Evolutionary conservation across 1,284 basidiomycete genomes (phyloP).

Genomic region (Cutaneotrichosporon arboriforme): DNA sequence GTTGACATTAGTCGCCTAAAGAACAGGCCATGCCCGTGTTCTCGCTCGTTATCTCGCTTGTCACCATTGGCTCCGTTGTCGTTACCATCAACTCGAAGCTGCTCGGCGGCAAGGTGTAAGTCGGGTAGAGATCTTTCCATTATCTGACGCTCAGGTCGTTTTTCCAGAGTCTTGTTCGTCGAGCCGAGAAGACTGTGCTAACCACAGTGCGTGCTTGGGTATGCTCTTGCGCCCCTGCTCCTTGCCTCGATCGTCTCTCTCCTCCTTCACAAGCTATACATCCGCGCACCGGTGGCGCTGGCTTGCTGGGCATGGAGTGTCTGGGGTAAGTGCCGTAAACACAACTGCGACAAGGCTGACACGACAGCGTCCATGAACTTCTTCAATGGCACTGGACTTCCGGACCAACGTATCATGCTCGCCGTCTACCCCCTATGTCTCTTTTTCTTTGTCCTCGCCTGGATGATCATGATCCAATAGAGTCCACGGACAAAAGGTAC

Average conservation of each 20-base stretch:
- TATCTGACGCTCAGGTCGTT: slow-evolving; percentile 61
- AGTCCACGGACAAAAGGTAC: neutral
- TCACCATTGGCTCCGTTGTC: slow-evolving; percentile 77
- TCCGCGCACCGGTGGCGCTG: slow-evolving; percentile 75
- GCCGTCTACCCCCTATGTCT: slow-evolving; percentile 83
- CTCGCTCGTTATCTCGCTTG: slow-evolving; percentile 83
- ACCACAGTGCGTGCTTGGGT: slow-evolving; percentile 67
- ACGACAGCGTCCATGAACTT: slow-evolving; percentile 80
- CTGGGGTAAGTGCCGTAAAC: slow-evolving; percentile 62
- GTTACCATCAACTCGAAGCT: slow-evolving; percentile 93
- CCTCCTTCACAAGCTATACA: slow-evolving; percentile 76
- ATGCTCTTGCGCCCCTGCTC: slow-evolving; percentile 83
- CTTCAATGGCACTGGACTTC: slow-evolving; percentile 85
- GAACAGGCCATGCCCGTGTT: slow-evolving; percentile 81
- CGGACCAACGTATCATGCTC: slow-evolving; percentile 75
- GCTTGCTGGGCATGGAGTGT: slow-evolving; percentile 89
- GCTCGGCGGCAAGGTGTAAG: slow-evolving; percentile 87
- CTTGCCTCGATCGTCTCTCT: slow-evolving; percentile 80
- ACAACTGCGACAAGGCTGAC: neutral
- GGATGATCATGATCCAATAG: slow-evolving; percentile 89
- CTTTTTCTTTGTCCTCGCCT: slow-evolving; percentile 60
- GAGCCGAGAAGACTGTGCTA: slow-evolving; percentile 1
- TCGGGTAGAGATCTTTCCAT: slow-evolving; percentile 11
- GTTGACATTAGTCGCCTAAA: slow-evolving; percentile 62
- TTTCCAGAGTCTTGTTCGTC: slow-evolving; percentile 71